Percentiles rank a stretch among this genome's conserved stretches.
phyloP scores from a whole-genome alignment of 208 protist species.

The Dictyostelium gargantuum region DNA sequence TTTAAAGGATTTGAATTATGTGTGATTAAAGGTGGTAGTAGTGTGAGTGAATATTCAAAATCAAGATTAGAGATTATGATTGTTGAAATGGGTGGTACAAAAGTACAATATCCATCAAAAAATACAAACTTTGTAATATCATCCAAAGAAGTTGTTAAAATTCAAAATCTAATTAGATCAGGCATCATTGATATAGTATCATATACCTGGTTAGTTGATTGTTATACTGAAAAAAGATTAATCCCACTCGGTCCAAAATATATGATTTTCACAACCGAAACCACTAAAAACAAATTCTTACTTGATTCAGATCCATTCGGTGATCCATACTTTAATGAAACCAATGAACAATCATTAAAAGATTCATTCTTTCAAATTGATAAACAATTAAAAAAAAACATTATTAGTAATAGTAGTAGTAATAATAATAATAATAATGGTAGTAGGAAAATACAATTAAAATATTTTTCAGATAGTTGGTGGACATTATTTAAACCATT shows the following conservation, averaged over 20 bases:
- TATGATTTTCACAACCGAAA: constrained; percentile 70
- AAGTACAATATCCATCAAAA: constrained; percentile 71
- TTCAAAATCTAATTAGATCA: constrained; percentile 72
- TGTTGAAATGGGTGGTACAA: constrained; percentile 69
- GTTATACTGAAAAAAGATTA: background rate
- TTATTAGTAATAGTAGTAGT: constrained; percentile 9
- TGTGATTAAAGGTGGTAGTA: constrained; percentile 29
- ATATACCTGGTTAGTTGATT: constrained; percentile 69
- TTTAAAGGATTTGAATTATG: constrained; percentile 73
- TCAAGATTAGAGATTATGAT: constrained; percentile 70
- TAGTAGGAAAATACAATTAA: no score
- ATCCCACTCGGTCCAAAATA: constrained; percentile 72
- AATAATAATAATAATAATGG: constrained; percentile 16
- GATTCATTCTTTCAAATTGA: constrained; percentile 63
- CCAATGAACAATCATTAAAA: constrained; percentile 2
- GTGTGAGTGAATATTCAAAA: constrained; percentile 26
- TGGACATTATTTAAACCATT: constrained; percentile 66
- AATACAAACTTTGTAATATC: background rate
- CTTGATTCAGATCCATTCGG: constrained; percentile 75
- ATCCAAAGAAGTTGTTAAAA: constrained; percentile 63
- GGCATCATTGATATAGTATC: constrained; percentile 69
- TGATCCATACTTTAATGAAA: constrained; percentile 71
- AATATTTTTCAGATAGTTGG: constrained; percentile 71
- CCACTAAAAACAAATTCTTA: constrained; percentile 62
- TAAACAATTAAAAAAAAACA: constrained; percentile 19